Percentiles rank a stretch among this genome's conserved stretches.
These are phyloP conservation scores for Reutealis trisperma DNA, from an alignment of 345 rosid genomes.

Conservation along the genomic window DNA sequence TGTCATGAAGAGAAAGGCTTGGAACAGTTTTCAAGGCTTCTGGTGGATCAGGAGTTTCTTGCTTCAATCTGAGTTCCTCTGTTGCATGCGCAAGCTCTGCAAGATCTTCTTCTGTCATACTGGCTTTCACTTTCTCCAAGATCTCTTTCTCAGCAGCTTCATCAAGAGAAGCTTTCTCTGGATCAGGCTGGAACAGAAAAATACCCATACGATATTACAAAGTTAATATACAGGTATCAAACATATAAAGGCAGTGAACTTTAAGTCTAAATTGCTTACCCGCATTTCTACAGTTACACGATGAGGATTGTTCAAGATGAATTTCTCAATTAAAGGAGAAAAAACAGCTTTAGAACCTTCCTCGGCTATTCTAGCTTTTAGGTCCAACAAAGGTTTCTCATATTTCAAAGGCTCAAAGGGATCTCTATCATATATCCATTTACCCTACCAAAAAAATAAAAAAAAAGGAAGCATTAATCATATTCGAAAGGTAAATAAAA, in stretches of 20 bases:
- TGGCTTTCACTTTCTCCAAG: conserved; percentile 66
- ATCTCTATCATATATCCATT: conserved; percentile 98
- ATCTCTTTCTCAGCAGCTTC: conserved; percentile 79
- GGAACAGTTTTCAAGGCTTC: conserved; percentile 88
- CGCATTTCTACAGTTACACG: conserved; percentile 92
- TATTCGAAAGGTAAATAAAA: conserved; percentile 1
- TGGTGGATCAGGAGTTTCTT: conserved; percentile 96
- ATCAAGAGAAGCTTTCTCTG: conserved; percentile 80
- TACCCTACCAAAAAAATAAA: conserved; percentile 58
- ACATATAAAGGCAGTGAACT: conserved; percentile 14
- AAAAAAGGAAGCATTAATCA: conserved; percentile 25
- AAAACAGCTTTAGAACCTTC: conserved; percentile 95
- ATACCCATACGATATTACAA: conserved; percentile 20
- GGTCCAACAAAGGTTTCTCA: conserved; percentile 72
- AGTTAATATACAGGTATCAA: conserved; percentile 7
- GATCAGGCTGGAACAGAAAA: conserved; percentile 74
- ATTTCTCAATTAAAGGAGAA: conserved; percentile 86
- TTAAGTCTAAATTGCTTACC: conserved; percentile 41
- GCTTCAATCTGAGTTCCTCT: conserved; percentile 76
- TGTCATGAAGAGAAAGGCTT: conserved; percentile 69
- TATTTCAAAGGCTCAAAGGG: conserved; percentile 95
- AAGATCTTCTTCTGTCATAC: conserved; percentile 90
- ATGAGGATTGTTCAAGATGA: conserved; percentile 78
- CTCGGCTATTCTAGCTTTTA: conserved; percentile 80
- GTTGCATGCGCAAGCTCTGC: conserved; percentile 91